Evolutionary conservation across 306 rosid genomes (phyloP).

Genomic region (Leucaena leucocephala): DNA sequence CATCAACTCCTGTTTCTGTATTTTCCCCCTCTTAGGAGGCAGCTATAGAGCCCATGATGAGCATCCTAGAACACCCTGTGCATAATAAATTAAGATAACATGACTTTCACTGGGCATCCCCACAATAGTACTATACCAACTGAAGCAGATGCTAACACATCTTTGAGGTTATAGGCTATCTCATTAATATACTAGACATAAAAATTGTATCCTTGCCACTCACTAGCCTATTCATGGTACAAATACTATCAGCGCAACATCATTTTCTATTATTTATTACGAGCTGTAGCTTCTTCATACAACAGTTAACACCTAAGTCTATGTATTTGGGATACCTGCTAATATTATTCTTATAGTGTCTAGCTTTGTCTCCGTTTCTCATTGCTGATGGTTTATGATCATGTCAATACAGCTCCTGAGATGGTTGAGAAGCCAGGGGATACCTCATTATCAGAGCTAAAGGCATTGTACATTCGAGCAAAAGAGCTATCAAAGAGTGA

Average conservation of each 20-base stretch:
- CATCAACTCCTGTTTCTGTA: background rate
- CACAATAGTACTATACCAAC: background rate
- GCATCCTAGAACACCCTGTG: background rate
- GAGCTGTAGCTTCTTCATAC: background rate
- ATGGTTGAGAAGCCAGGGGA: slow-evolving; percentile 98
- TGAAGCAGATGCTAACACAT: background rate
- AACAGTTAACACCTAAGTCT: background rate
- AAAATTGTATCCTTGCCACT: background rate
- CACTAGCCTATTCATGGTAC: background rate
- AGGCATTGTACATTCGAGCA: slow-evolving; percentile 68
- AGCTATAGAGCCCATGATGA: background rate
- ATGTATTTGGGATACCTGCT: background rate
- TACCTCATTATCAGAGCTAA: slow-evolving; percentile 70
- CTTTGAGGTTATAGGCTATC: background rate
- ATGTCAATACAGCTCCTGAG: slow-evolving; percentile 73
- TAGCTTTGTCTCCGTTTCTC: background rate
- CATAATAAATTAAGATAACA: background rate
- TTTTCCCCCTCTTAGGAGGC: background rate
- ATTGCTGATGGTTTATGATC: slow-evolving; percentile 30
- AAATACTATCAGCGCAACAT: background rate
- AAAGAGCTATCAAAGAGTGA: slow-evolving; percentile 83
- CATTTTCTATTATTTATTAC: background rate
- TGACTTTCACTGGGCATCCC: background rate
- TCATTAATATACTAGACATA: background rate
- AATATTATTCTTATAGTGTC: background rate